phyloP scores from a whole-genome alignment of 129 eudicot genomes.

The Helianthus annuus region DNA sequence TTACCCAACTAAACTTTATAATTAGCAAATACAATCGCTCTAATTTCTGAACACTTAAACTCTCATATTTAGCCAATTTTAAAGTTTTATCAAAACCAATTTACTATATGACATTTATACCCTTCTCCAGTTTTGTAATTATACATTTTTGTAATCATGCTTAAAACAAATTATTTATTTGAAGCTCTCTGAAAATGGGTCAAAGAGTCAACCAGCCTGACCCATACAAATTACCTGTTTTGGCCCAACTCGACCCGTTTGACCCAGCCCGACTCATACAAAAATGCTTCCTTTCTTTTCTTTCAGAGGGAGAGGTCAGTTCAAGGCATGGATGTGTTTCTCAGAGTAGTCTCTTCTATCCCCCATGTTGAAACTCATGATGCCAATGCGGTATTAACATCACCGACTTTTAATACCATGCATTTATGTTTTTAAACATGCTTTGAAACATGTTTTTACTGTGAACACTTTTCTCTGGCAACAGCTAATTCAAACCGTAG shows the following conservation, averaged over 20 bases:
- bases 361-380: constrained; percentile 84
- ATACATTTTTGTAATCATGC: not conserved
- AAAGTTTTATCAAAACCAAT: no score
- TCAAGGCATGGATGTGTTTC: constrained; percentile 66
- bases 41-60: no score
- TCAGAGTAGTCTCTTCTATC: constrained; percentile 78
- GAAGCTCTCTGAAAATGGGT: not conserved
- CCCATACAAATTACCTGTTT: not conserved
- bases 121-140: not conserved
- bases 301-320: constrained; percentile 79
- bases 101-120: no score
- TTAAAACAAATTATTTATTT: not conserved
- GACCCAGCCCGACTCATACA: not conserved
- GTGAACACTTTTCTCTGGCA: constrained; percentile 4
- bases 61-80: no score
- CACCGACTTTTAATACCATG: not conserved
- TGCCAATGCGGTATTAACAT: constrained; percentile 70
- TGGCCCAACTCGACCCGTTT: not conserved
- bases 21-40: no score
- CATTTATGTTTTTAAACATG: constrained; percentile 13
- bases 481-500: constrained; percentile 87
- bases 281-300: not conserved
- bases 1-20: no score
- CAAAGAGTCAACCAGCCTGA: not conserved
- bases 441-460: not conserved